phyloP scores from a whole-genome alignment of 805 yeast species.

The Candida vaughaniae region DNA sequence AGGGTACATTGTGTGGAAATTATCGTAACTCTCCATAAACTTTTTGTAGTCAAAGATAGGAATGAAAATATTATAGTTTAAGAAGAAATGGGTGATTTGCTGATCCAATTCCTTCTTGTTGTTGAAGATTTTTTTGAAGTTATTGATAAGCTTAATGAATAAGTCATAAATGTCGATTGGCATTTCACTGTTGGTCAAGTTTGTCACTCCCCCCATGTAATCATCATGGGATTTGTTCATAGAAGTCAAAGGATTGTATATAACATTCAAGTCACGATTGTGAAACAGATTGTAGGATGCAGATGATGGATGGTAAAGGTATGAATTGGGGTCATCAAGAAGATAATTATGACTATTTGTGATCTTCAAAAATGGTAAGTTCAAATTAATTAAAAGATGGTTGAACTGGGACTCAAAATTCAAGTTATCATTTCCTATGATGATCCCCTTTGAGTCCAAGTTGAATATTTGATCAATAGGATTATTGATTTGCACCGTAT shows the following conservation, averaged over 20 bases:
- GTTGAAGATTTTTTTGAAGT: conserved; percentile 39
- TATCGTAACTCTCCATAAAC: conserved; percentile 52
- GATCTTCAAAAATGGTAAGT: conserved; percentile 43
- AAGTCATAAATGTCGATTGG: conserved; percentile 44
- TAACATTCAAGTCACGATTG: conserved; percentile 36
- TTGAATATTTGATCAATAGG: conserved; percentile 48
- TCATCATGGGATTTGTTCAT: conserved; percentile 20
- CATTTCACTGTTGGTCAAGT: conserved; percentile 20
- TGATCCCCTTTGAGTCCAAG: conserved; percentile 40
- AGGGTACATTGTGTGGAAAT: conserved; percentile 48
- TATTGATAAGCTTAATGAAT: conserved; percentile 43
- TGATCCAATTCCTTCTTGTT: conserved; percentile 44
- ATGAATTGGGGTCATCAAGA: conserved; percentile 42
- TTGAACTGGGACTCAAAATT: conserved; percentile 47
- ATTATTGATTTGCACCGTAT: conserved; percentile 23
- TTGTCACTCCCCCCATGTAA: conserved; percentile 13
- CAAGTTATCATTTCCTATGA: conserved; percentile 45
- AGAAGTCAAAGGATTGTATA: conserved; percentile 40
- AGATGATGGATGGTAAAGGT: conserved; percentile 40
- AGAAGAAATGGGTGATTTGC: conserved; percentile 48
- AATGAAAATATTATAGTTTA: conserved; percentile 51
- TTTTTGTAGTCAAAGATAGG: conserved; percentile 55
- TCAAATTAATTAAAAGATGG: conserved; percentile 41
- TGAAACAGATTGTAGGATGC: conserved; percentile 35
- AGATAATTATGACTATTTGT: conserved; percentile 43